Evolutionary conservation across 768 basidiomycete species (phyloP), one percentile per base, ranked within the genome.

Genomic region (Mycena venus): DNA sequence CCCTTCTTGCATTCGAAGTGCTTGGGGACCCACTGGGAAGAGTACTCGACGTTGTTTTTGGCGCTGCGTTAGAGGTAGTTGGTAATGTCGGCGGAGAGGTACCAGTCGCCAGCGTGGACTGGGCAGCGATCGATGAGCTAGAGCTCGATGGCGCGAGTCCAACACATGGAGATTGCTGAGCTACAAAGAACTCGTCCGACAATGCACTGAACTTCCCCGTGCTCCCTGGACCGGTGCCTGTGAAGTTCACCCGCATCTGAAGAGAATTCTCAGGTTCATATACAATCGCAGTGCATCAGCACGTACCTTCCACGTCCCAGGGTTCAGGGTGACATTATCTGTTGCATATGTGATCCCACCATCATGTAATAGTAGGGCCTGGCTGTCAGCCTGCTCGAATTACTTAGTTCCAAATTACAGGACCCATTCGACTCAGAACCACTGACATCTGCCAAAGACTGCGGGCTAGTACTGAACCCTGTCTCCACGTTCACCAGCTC

Each of bases 241-340:
- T 61, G 59, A 61, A 61, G 40, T 61, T 61, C 38, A 61, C 14
- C 6, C 59, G 59, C 59, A 61, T 40, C 59, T 61, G 23, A 34
- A 31, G 27, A 32, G 31, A 15, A 31, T 29, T 56, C 7, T 56
- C 49, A 32, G 55, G 55, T 31, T 14, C 23, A 56, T 56, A n/a
- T 56, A 32, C 55, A 56, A 56, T 19, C 17, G 27, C 27, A 17
- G 27, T 11, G 31, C 2, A 6, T 29, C 31, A 32, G 7, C 29
- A 36, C 34, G n/a, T 38, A 38, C 59, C 59, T 61, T 40, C 59
- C 59, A 61, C 15, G 59, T 23, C 14, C 59, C 59, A 27, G 59
- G 59, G 40, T 61, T n/a, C 36, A 42, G 19, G 38, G 59, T 61
- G 59, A 42, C 15, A 42, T 61, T 42, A 17, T 25, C 11, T 12